Evolutionary conservation across 139 green algal species (phyloP).

Genomic region (Zygnema circumcarinatum): DNA sequence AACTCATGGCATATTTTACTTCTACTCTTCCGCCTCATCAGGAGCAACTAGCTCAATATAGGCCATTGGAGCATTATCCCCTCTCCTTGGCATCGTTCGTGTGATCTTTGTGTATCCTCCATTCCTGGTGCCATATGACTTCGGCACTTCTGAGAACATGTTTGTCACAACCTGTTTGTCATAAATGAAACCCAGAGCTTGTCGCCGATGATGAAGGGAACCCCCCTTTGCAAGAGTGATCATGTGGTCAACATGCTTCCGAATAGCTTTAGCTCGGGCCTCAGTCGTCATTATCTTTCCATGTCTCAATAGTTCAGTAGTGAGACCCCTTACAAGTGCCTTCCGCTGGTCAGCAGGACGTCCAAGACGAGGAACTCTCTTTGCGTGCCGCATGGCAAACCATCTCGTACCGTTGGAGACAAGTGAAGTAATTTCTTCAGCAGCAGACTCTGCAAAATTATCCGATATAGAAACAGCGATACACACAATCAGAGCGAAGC

Average conservation of each 20-base stretch:
- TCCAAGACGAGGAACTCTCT: constrained; percentile 79
- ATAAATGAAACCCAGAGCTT: constrained; percentile 91
- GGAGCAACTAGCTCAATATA: constrained; percentile 90
- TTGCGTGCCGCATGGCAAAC: constrained; percentile 92
- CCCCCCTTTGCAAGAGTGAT: constrained; percentile 96
- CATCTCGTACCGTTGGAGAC: constrained; percentile 69
- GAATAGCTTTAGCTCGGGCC: constrained; percentile 88
- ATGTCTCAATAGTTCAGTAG: constrained; percentile 92
- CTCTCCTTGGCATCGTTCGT: constrained; percentile 65
- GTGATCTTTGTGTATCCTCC: constrained; percentile 92
- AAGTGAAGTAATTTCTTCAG: constrained; percentile 6
- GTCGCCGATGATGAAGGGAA: constrained; percentile 70
- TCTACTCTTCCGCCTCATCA: background rate
- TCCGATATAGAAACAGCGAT: background rate
- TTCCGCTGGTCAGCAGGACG: constrained; percentile 96
- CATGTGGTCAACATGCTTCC: constrained; percentile 96
- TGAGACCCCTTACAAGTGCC: constrained; percentile 87
- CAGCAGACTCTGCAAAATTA: background rate
- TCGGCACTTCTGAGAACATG: constrained; percentile 85
- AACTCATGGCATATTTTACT: too few species aligned
- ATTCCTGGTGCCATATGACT: constrained; percentile 84
- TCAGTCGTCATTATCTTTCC: constrained; percentile 95
- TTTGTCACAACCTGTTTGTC: constrained; percentile 88
- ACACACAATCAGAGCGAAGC: background rate
- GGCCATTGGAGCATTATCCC: constrained; percentile 93